phyloP scores from a whole-genome alignment of 306 rosid genomes.

The Biancaea sappan region DNA sequence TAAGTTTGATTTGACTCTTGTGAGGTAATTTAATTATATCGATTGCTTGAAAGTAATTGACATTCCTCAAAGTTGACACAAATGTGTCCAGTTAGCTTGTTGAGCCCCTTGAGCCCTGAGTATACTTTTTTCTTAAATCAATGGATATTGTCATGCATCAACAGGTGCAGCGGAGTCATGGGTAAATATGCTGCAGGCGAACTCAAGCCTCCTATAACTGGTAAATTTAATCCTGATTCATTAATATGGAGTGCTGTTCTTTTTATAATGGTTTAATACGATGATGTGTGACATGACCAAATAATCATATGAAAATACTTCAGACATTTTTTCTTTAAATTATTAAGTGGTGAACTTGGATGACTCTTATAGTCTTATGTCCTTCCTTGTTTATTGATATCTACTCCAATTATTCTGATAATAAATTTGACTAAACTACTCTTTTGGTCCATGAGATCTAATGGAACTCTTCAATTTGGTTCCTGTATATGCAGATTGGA shows the following conservation, averaged over 20 bases:
- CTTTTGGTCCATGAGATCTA: background rate
- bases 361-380: background rate
- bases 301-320: background rate
- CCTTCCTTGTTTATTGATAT: background rate
- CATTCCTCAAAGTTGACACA: background rate
- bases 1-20: constrained; percentile 8
- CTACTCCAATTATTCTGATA: background rate
- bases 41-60: background rate
- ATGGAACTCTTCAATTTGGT: background rate
- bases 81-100: constrained; percentile 6
- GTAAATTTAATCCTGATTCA: constrained; percentile 41
- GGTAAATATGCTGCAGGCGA: constrained; percentile 81
- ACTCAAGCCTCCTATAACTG: constrained; percentile 72
- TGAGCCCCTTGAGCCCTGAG: background rate
- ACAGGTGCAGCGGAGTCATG: constrained; percentile 86
- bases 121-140: background rate
- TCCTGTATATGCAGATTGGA: too few species aligned
- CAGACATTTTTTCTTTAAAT: background rate
- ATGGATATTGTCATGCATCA: background rate
- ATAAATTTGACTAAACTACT: background rate
- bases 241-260: background rate
- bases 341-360: background rate
- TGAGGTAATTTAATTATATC: background rate
- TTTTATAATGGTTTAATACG: background rate
- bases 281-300: background rate